These are phyloP conservation scores for Komagataella pseudopastoris DNA, from an alignment of 805 yeast genomes.

Conservation along the genomic window DNA sequence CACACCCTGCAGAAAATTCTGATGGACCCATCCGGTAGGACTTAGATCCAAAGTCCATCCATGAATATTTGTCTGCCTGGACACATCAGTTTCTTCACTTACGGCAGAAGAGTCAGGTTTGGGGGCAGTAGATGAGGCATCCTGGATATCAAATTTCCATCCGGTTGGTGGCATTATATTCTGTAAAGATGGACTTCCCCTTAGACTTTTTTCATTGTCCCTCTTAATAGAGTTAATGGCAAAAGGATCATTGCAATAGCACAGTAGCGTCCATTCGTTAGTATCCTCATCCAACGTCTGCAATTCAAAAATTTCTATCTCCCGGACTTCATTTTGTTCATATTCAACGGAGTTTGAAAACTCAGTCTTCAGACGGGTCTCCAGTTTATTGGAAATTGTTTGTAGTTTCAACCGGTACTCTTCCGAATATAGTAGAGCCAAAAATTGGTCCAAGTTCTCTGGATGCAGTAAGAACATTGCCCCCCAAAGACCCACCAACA, in stretches of 20 bases:
- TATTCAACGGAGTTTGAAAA: conserved; percentile 7
- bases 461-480: conserved; percentile 38
- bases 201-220: conserved; percentile 13
- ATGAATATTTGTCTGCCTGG: conserved; percentile 7
- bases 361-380: conserved; percentile 17
- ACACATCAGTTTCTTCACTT: conserved; percentile 8
- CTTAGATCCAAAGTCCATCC: conserved; percentile 59
- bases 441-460: conserved; percentile 26
- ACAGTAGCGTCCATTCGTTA: conserved; percentile 51
- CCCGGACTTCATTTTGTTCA: conserved; percentile 28
- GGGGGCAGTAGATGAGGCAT: neutral
- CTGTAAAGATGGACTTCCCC: conserved; percentile 16
- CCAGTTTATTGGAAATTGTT: conserved; percentile 34
- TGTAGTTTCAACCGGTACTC: conserved; percentile 44
- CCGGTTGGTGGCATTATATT: conserved; percentile 42
- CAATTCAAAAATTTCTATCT: conserved; percentile 56
- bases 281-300: conserved; percentile 35
- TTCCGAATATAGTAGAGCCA: conserved; percentile 41
- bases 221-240: conserved; percentile 32
- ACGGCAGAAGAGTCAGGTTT: conserved; percentile 5
- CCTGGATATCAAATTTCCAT: conserved; percentile 32
- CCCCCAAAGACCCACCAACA: conserved; percentile 37
- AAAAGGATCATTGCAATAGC: conserved; percentile 41
- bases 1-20: conserved; percentile 32
- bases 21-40: conserved; percentile 50